These are phyloP conservation scores for Gastroboletus turbinatus DNA, from an alignment of 1,284 basidiomycete genomes.

Conservation along the genomic window DNA sequence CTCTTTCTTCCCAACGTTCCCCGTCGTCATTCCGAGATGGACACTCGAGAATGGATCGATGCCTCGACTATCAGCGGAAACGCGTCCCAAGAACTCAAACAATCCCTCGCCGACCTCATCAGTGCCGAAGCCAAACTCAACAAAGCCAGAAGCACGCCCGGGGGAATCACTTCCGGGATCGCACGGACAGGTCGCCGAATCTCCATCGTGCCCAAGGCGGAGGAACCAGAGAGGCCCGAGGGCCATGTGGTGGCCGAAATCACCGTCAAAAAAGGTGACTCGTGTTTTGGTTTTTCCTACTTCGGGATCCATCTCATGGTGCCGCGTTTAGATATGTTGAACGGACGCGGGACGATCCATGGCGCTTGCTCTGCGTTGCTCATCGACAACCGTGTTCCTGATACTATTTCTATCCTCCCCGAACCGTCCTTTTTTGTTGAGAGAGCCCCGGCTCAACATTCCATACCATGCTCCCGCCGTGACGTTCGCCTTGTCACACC, in stretches of 20 bases:
- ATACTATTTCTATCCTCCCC: too few relatives aligned
- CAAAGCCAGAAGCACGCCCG: slow-evolving; percentile 9
- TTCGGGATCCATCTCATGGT: too few relatives aligned
- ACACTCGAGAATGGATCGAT: slow-evolving; percentile 17
- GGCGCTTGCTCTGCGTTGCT: too few relatives aligned
- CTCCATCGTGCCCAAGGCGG: slow-evolving; percentile 37
- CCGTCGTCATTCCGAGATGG: slow-evolving; percentile 4
- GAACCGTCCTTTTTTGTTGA: too few relatives aligned
- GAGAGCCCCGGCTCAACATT: too few relatives aligned
- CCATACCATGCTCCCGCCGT: too few relatives aligned
- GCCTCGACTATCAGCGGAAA: slow-evolving; percentile 27
- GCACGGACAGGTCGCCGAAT: slow-evolving; percentile 37
- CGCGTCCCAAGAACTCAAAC: slow-evolving; percentile 23
- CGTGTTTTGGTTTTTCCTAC: too few relatives aligned
- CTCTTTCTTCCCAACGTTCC: background rate
- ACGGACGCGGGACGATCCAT: too few relatives aligned
- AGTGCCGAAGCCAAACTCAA: background rate
- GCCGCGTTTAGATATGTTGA: too few relatives aligned
- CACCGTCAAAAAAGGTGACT: slow-evolving; percentile 44
- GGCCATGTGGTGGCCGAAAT: slow-evolving; percentile 46
- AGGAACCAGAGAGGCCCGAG: slow-evolving; percentile 39
- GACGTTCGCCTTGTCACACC: too few relatives aligned
- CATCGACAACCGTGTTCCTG: too few relatives aligned
- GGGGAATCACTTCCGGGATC: slow-evolving; percentile 23
- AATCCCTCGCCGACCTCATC: slow-evolving; percentile 24